Evolutionary conservation across 768 basidiomycete genomes (phyloP).

Genomic region (Saitozyma sp.): DNA sequence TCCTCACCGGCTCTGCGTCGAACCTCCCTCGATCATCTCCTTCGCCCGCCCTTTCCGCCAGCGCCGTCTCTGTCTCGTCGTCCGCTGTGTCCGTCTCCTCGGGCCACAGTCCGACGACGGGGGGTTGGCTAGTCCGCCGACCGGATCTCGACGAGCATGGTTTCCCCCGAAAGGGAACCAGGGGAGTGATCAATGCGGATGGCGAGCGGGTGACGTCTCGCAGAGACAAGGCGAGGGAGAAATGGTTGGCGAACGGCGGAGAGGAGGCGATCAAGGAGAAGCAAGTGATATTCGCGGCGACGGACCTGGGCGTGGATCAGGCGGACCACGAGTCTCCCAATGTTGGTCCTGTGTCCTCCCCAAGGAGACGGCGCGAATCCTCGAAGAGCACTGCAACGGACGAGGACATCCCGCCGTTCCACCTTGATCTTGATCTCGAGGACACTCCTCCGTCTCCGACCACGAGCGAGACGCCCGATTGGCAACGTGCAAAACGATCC

Average conservation of each 20-base stretch:
- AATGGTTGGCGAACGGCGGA: neutral
- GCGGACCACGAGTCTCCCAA: no score
- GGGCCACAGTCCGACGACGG: neutral
- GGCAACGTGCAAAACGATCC: no score
- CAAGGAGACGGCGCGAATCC: neutral
- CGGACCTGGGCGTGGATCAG: neutral
- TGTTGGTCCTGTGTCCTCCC: no score
- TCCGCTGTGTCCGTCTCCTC: constrained; percentile 6
- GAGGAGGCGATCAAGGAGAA: constrained; percentile 1
- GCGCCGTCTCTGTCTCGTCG: constrained; percentile 1
- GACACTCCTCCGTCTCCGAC: neutral
- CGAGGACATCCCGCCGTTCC: constrained; percentile 22
- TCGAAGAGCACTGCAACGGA: neutral
- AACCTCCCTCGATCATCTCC: neutral
- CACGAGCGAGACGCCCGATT: neutral
- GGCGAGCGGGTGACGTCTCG: neutral
- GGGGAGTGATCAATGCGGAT: neutral
- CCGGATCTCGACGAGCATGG: constrained; percentile 22
- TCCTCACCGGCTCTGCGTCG: constrained; percentile 14
- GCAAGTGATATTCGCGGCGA: constrained; percentile 5
- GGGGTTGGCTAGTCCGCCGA: constrained; percentile 10
- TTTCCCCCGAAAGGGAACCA: constrained; percentile 13
- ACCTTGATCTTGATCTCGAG: constrained; percentile 23
- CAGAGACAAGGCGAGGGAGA: neutral
- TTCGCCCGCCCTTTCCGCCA: constrained; percentile 1